These are phyloP conservation scores for Ajuga reptans DNA, from an alignment of 305 asterid genomes.

Conservation along the genomic window DNA sequence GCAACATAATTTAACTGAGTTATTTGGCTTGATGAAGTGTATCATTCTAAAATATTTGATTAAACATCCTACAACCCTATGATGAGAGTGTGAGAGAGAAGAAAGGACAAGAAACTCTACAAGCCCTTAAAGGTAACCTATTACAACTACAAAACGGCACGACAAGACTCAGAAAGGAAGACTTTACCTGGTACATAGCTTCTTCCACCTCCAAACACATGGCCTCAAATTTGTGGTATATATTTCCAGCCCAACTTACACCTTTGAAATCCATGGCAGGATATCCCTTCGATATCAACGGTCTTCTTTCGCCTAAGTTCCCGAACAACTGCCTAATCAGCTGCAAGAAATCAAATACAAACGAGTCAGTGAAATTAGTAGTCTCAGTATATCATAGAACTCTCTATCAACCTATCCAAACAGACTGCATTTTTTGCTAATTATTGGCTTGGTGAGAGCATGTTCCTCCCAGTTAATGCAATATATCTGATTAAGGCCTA, in stretches of 20 bases:
- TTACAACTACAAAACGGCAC: neutral
- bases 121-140: neutral
- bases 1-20: neutral
- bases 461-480: neutral
- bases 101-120: neutral
- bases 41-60: neutral
- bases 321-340: constrained; percentile 9
- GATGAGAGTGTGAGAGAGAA: too few relatives aligned
- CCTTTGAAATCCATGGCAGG: constrained; percentile 60
- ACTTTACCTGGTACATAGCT: constrained; percentile 62
- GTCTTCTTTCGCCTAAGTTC: constrained; percentile 7
- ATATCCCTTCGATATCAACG: constrained; percentile 8
- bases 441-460: neutral
- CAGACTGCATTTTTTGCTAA: neutral
- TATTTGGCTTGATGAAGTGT: neutral
- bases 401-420: neutral
- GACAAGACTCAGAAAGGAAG: neutral
- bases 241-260: constrained; percentile 67
- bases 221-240: constrained; percentile 68
- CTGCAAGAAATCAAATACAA: constrained; percentile 25
- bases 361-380: neutral
- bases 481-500: too few relatives aligned
- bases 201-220: constrained; percentile 89
- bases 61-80: too few relatives aligned
- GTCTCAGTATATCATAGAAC: neutral